phyloP scores from a whole-genome alignment of 305 asterid genomes.

The Solanum hybrid region DNA sequence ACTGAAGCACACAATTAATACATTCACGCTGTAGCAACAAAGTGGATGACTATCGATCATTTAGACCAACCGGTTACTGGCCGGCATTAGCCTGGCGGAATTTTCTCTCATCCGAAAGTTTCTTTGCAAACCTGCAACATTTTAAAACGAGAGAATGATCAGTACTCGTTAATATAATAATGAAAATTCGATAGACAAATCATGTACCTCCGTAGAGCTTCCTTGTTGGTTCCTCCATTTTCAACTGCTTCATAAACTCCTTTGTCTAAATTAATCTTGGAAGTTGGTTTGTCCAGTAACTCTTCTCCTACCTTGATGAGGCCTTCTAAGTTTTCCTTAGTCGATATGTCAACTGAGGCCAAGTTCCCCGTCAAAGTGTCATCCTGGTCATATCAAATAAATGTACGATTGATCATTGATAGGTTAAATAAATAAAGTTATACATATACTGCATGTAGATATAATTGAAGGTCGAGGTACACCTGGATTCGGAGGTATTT shows the following conservation, averaged over 20 bases:
- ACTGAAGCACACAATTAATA: not conserved
- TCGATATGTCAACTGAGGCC: slow-evolving; percentile 28
- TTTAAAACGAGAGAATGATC: no score
- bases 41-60: not conserved
- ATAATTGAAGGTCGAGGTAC: not conserved
- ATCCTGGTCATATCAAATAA: slow-evolving; percentile 17
- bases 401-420: not conserved
- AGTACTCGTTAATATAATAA: not conserved
- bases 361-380: slow-evolving; percentile 31
- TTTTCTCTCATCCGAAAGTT: slow-evolving; percentile 42
- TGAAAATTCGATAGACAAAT: not conserved
- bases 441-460: not conserved
- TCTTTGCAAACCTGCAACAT: slow-evolving; percentile 33
- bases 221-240: slow-evolving; percentile 36
- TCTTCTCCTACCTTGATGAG: slow-evolving; percentile 38
- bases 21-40: not conserved
- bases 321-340: slow-evolving; percentile 30
- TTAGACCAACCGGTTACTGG: not conserved
- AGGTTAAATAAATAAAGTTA: not conserved
- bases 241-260: slow-evolving; percentile 28
- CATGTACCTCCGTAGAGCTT: slow-evolving; percentile 31
- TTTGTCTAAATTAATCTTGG: slow-evolving; percentile 28
- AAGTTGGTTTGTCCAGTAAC: slow-evolving; percentile 31
- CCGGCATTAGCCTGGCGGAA: slow-evolving; percentile 9
- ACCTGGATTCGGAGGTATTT: slow-evolving; percentile 55